These are phyloP conservation scores for Hypericum androsaemum DNA, from an alignment of 345 rosid species.

Conservation along the genomic window DNA sequence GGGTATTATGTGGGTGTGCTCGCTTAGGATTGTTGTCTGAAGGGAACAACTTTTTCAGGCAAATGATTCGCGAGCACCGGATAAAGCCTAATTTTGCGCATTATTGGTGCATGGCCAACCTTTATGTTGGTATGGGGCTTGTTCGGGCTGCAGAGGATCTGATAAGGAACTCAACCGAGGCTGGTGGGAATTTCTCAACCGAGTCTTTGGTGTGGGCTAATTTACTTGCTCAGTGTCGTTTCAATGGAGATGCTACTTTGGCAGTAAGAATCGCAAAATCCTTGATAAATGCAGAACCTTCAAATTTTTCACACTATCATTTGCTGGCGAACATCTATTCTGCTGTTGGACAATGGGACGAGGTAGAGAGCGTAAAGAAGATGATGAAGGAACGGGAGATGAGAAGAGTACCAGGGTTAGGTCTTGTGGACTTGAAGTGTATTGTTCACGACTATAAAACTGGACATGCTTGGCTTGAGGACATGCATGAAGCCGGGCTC, in stretches of 20 bases:
- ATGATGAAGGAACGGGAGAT: slow-evolving; percentile 33
- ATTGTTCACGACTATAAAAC: slow-evolving; percentile 39
- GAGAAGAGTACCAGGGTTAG: slow-evolving; percentile 43
- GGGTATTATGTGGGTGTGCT: slow-evolving; percentile 57
- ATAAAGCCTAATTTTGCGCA: slow-evolving; percentile 68
- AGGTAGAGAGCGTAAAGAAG: slow-evolving; percentile 41
- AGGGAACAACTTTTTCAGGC: slow-evolving; percentile 36
- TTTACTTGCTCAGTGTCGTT: slow-evolving; percentile 41
- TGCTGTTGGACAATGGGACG: slow-evolving; percentile 47
- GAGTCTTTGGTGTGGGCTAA: slow-evolving; percentile 43
- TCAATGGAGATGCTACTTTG: slow-evolving; percentile 30
- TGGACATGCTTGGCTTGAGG: slow-evolving; percentile 11
- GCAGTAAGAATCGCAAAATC: slow-evolving; percentile 45
- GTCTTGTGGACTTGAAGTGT: slow-evolving; percentile 56
- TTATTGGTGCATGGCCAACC: slow-evolving; percentile 75
- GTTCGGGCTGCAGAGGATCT: slow-evolving; percentile 39
- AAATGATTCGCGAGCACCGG: slow-evolving; percentile 35
- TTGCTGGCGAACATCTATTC: slow-evolving; percentile 50
- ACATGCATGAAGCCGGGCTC: slow-evolving; percentile 2
- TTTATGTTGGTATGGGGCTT: slow-evolving; percentile 31
- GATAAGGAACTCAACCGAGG: slow-evolving; percentile 32
- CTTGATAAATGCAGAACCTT: slow-evolving; percentile 43
- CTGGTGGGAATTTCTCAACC: slow-evolving; percentile 23
- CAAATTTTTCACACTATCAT: slow-evolving; percentile 41
- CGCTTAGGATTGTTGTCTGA: slow-evolving; percentile 35